Percentiles rank a stretch among this genome's conserved stretches.
Evolutionary conservation across 2,329 filamentous ascomycete genomes (phyloP).

Genomic region (Fusarium sp.): DNA sequence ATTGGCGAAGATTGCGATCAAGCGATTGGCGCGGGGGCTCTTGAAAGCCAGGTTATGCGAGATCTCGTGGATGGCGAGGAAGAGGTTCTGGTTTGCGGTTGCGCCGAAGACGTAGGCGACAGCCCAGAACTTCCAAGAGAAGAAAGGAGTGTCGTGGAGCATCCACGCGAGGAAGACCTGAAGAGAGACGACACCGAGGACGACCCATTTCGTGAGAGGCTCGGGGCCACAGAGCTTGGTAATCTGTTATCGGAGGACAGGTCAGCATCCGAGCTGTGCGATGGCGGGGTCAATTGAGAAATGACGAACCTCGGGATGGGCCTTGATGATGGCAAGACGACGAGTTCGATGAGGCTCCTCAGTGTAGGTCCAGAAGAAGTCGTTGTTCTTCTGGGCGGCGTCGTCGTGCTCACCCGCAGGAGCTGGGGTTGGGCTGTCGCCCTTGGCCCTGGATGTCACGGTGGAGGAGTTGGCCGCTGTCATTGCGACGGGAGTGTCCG

Average conservation of each 20-base stretch:
- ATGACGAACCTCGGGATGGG: constrained; percentile 84
- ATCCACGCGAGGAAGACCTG: constrained; percentile 83
- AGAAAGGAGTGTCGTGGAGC: constrained; percentile 80
- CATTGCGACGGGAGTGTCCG: constrained; percentile 29
- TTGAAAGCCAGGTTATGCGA: constrained; percentile 97
- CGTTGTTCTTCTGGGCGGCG: constrained; percentile 48
- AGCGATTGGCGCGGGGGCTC: constrained; percentile 80
- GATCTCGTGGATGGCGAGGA: constrained; percentile 98
- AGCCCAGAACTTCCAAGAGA: constrained; percentile 86
- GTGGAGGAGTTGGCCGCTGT: constrained; percentile 49
- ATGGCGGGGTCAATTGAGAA: constrained; percentile 5
- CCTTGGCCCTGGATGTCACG: constrained; percentile 49
- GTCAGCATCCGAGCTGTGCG: constrained; percentile 15
- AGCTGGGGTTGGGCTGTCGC: constrained; percentile 35
- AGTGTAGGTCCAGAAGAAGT: constrained; percentile 99
- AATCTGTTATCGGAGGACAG: constrained; percentile 66
- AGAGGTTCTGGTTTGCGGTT: constrained; percentile 97
- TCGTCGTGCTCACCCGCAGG: constrained; percentile 28
- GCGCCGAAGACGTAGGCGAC: constrained; percentile 93
- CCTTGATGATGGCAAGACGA: constrained; percentile 95
- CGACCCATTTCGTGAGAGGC: constrained; percentile 94
- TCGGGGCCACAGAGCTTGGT: constrained; percentile 97
- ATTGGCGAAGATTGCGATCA: constrained; percentile 94
- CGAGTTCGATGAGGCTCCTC: constrained; percentile 96
- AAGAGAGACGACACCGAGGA: constrained; percentile 83